Evolutionary conservation across 2,329 filamentous ascomycete genomes (phyloP).

Genomic region (Cladosporium sp.): DNA sequence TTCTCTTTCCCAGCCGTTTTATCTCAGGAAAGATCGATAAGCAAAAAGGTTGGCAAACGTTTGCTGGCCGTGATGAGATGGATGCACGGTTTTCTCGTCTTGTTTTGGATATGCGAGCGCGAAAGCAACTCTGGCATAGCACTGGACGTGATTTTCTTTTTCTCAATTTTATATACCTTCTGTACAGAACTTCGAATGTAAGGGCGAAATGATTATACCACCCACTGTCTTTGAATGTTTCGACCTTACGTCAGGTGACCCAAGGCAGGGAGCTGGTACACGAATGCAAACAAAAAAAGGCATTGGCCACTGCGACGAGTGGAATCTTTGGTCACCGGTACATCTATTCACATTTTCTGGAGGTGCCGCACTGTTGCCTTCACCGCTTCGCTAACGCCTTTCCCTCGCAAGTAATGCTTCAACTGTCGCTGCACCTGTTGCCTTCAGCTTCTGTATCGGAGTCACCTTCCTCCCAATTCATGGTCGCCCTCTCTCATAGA

Average conservation of each 20-base stretch:
- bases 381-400: neutral
- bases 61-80: neutral
- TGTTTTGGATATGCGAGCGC: constrained; percentile 1
- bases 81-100: neutral
- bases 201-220: neutral
- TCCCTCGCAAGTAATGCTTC: neutral
- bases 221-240: neutral
- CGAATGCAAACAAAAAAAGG: neutral
- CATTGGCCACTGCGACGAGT: neutral
- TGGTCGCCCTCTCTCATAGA: neutral
- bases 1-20: neutral
- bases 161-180: neutral
- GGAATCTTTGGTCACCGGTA: neutral
- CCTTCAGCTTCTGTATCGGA: neutral
- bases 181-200: constrained; percentile 10
- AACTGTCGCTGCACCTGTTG: neutral
- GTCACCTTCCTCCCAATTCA: neutral
- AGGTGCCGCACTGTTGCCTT: neutral
- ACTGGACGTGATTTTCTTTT: neutral
- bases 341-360: neutral
- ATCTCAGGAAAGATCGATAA: neutral
- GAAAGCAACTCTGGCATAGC: neutral
- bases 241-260: neutral
- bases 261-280: neutral
- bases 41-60: neutral